Conservation (phyloP, 768 basidiomycete genomes). For the Macrocybe gigantea region DNA sequence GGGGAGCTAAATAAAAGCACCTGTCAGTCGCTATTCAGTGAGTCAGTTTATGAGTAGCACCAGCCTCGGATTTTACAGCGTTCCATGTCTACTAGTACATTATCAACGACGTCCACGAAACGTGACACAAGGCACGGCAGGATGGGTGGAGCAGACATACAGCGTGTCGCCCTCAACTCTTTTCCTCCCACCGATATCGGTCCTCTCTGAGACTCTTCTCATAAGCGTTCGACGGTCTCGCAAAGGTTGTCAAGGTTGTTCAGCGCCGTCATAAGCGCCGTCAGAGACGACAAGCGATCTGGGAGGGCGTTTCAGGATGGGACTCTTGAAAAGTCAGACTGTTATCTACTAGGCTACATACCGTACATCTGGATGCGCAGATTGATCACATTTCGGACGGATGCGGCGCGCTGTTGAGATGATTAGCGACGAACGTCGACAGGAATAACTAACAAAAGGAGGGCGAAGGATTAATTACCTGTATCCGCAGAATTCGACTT, state of each 20-base stretch:
- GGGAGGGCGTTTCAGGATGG: neutral
- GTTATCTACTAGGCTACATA: slow-evolving; percentile 35
- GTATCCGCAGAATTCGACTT: slow-evolving; percentile 98
- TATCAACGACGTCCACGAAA: neutral
- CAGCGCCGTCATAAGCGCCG: slow-evolving; percentile 73
- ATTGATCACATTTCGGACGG: slow-evolving; percentile 96
- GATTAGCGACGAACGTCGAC: slow-evolving; percentile 5
- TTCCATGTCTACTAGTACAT: too few relatives aligned
- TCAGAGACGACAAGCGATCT: slow-evolving; percentile 87
- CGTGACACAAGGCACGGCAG: neutral
- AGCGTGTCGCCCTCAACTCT: slow-evolving; percentile 31
- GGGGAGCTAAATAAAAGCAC: slow-evolving; percentile 2
- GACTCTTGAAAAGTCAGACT: too few relatives aligned
- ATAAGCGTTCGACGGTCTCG: slow-evolving; percentile 66
- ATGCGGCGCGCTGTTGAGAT: slow-evolving; percentile 67
- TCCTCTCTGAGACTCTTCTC: slow-evolving; percentile 47
- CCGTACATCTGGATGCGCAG: slow-evolving; percentile 99
- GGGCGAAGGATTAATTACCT: slow-evolving; percentile 45
- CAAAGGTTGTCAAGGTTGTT: slow-evolving; percentile 75
- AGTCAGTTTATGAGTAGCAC: too few relatives aligned
- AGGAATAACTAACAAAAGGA: slow-evolving; percentile 1
- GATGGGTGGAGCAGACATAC: neutral
- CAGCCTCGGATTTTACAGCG: too few relatives aligned
- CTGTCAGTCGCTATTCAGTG: too few relatives aligned
- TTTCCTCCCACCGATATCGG: slow-evolving; percentile 62